Evolutionary conservation across 176 grass and related monocot species (phyloP).

Genomic region (Eragrostis nindensis): DNA sequence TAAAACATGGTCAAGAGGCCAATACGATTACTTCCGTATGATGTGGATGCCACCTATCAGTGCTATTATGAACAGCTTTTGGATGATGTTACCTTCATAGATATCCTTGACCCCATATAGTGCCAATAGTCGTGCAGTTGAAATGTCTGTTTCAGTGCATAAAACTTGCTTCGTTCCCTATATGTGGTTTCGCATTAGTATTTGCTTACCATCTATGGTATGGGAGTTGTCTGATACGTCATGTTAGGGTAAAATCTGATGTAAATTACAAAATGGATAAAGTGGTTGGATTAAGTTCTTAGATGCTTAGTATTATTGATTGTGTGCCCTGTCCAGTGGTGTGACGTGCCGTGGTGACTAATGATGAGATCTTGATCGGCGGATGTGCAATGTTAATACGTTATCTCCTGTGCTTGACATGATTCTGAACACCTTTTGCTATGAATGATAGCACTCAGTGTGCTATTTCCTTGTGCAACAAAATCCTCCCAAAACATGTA

Average conservation of each 20-base stretch:
- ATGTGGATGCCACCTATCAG: background rate
- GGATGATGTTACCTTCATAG: background rate
- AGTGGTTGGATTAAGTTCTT: background rate
- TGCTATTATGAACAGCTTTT: conserved; percentile 2
- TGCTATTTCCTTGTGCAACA: background rate
- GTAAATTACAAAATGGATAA: background rate
- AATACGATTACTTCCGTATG: background rate
- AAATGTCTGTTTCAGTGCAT: background rate
- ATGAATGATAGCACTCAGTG: background rate
- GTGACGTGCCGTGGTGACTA: background rate
- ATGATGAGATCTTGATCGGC: background rate
- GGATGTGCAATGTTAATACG: background rate
- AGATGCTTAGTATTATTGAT: background rate
- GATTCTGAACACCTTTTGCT: background rate
- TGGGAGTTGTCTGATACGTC: background rate
- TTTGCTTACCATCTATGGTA: background rate
- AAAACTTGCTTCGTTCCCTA: background rate
- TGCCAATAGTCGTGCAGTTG: background rate
- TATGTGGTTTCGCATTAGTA: background rate
- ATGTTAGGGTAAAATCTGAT: background rate
- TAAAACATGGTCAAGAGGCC: background rate
- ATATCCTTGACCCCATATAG: background rate
- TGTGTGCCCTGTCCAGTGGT: background rate
- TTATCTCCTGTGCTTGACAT: background rate
- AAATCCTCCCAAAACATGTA: background rate